These are phyloP conservation scores for Stephanodiscus minutulus DNA, from an alignment of 108 stramenopile species.

Conservation along the genomic window DNA sequence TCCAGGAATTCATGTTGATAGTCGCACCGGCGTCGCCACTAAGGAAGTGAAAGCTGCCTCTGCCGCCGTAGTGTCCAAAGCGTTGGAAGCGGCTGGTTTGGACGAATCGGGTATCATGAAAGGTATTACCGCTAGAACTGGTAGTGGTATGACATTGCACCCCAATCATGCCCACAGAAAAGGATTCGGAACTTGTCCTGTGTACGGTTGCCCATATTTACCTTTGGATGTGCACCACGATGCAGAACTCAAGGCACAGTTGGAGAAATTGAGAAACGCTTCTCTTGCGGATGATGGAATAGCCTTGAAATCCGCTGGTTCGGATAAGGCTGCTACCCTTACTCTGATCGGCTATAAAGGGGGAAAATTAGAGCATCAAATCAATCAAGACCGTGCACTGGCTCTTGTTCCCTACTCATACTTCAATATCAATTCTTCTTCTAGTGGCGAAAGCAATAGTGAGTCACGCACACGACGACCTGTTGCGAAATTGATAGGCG, in stretches of 20 bases:
- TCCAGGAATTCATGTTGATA: constrained; percentile 25
- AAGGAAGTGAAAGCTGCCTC: constrained; percentile 30
- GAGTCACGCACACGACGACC: neutral
- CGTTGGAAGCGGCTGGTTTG: constrained; percentile 44
- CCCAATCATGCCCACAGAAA: constrained; percentile 34
- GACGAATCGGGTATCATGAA: constrained; percentile 36
- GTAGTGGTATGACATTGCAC: constrained; percentile 22
- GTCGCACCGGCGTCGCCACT: constrained; percentile 29
- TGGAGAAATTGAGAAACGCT: constrained; percentile 50
- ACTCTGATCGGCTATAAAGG: constrained; percentile 72
- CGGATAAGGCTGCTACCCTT: constrained; percentile 50
- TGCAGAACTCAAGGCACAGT: constrained; percentile 43
- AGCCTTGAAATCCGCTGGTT: constrained; percentile 41
- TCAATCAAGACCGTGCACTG: constrained; percentile 71
- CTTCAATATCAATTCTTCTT: constrained; percentile 26
- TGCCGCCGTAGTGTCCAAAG: constrained; percentile 14
- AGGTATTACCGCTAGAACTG: constrained; percentile 12
- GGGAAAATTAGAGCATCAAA: constrained; percentile 50
- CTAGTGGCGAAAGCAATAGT: neutral
- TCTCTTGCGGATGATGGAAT: neutral
- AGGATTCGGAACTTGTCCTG: constrained; percentile 46
- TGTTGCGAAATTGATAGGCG: constrained; percentile 61
- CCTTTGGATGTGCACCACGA: constrained; percentile 70
- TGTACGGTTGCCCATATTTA: constrained; percentile 69
- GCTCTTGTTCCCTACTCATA: constrained; percentile 48